Conservation (phyloP, 768 basidiomycete genomes). For the Austroboletus eburneus region DNA sequence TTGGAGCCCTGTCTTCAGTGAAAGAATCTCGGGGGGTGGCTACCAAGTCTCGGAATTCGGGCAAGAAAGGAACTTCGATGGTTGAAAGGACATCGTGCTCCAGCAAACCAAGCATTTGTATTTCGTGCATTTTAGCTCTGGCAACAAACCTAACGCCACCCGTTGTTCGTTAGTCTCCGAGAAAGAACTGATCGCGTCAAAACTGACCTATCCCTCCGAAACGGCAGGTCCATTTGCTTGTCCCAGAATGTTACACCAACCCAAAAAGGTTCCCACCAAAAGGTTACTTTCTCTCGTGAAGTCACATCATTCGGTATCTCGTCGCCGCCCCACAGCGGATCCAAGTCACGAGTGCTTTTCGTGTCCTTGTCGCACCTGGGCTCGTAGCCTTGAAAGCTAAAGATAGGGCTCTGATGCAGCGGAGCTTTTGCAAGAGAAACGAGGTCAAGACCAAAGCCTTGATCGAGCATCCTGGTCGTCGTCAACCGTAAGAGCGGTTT, state of each 20-base stretch:
- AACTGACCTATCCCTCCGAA: slow-evolving; percentile 67
- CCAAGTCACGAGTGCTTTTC: slow-evolving; percentile 47
- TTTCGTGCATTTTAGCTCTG: slow-evolving; percentile 95
- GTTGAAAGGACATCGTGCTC: slow-evolving; percentile 89
- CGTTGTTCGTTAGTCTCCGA: background rate
- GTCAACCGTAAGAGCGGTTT: slow-evolving; percentile 88
- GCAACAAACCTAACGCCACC: slow-evolving; percentile 68
- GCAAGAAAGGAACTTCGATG: slow-evolving; percentile 81
- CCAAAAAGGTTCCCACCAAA: slow-evolving; percentile 94
- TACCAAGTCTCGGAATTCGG: slow-evolving; percentile 35
- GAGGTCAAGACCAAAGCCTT: slow-evolving; percentile 87
- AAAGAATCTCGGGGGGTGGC: slow-evolving; percentile 32
- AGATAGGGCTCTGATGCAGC: slow-evolving; percentile 88
- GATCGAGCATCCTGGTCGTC: slow-evolving; percentile 89
- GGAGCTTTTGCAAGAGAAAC: slow-evolving; percentile 89
- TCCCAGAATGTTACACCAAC: slow-evolving; percentile 83
- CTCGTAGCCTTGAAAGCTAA: slow-evolving; percentile 76
- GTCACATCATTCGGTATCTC: slow-evolving; percentile 38
- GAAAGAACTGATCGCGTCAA: background rate
- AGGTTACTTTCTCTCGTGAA: slow-evolving; percentile 47
- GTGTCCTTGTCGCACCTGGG: slow-evolving; percentile 49
- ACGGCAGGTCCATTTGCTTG: slow-evolving; percentile 79
- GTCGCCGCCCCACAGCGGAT: slow-evolving; percentile 75
- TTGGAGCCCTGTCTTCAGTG: slow-evolving; percentile 34
- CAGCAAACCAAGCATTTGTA: slow-evolving; percentile 89